These are phyloP conservation scores for Vitis hybrid DNA, from an alignment of 177 flowering plant species.

Conservation along the genomic window DNA sequence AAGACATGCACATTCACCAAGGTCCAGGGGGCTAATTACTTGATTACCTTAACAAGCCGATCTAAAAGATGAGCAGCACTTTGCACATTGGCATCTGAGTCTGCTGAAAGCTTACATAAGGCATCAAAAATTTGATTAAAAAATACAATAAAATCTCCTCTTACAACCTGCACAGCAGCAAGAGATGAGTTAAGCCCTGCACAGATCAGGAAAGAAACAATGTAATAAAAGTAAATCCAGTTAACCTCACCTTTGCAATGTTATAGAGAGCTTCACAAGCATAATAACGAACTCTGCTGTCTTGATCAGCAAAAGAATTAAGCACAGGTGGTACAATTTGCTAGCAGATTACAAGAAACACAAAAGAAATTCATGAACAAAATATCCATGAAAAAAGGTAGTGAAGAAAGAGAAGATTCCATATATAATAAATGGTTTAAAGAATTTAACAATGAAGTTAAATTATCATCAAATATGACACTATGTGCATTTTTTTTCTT, in stretches of 20 bases:
- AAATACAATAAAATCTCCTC: conserved; percentile 94
- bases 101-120: conserved; percentile 93
- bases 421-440: not conserved
- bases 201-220: not conserved
- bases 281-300: conserved; percentile 97
- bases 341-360: conserved; percentile 39
- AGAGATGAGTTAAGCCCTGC: conserved; percentile 1
- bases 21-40: not conserved
- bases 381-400: conserved; percentile 2
- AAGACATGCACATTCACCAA: not conserved
- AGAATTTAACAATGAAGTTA: not conserved
- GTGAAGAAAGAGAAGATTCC: not conserved
- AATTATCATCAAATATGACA: no score
- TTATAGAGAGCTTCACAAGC: conserved; percentile 99
- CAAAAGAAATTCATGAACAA: conserved; percentile 5
- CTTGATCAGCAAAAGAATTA: conserved; percentile 86
- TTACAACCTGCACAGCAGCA: conserved; percentile 71
- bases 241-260: conserved; percentile 83
- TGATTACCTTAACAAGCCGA: conserved; percentile 83
- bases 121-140: conserved; percentile 97
- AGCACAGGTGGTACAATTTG: conserved; percentile 95
- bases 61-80: conserved; percentile 99
- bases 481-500: no score
- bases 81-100: conserved; percentile 95
- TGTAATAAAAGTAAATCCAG: conserved; percentile 6